Evolutionary conservation across 2,329 filamentous ascomycete species (phyloP), one percentile per base, ranked within the genome.

Genomic region (Sclerotinia subarctica): DNA sequence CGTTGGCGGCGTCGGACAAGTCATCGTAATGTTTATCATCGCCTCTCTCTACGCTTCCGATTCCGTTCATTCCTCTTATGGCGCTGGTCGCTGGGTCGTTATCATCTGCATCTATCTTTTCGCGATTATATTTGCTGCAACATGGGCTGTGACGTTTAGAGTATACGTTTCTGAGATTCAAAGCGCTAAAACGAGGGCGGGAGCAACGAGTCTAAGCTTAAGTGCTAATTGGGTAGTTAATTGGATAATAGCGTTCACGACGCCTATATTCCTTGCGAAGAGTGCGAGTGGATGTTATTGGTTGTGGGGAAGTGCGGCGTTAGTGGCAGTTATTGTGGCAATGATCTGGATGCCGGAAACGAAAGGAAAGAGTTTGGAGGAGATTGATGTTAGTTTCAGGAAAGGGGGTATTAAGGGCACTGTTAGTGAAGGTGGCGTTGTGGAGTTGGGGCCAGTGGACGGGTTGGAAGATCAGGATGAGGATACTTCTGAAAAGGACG

Each of bases 121-220:
- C 68, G 80, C 81, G 0, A 74, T 84, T 11, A 77, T 78, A 0
- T 86, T 81, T 70, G 79, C 77, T 24, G 77, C 76, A 0, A 82
- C 83, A 0, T 88, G 86, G 84, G 85, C 79, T 0, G 82, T 89
- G 19, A 80, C 82, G 0, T 78, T 83, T 59, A 85, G 84, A 69
- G 83, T 88, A 8, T 88, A 87, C 68, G 81, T 83, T 0, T 81
- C 81, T 11, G 86, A 88, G 76, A 87, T 88, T 49, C 85, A 88
- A 70, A 84, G 85, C 0, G 79, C 80, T 4, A 78, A 81, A 51
- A 87, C 84, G 0, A 79, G 86, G 6, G 85, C 85, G 0, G 81
- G 82, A 0, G 85, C 84, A 5, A 85, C 82, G 17, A 83, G 81
- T 66, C 71, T 87, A 5, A 84, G 83, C 0, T 80, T 84, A 72